Evolutionary conservation across 495 filamentous ascomycete genomes (phyloP), one percentile per base, ranked within the genome.

Genomic region (Trichoderma reesei): DNA sequence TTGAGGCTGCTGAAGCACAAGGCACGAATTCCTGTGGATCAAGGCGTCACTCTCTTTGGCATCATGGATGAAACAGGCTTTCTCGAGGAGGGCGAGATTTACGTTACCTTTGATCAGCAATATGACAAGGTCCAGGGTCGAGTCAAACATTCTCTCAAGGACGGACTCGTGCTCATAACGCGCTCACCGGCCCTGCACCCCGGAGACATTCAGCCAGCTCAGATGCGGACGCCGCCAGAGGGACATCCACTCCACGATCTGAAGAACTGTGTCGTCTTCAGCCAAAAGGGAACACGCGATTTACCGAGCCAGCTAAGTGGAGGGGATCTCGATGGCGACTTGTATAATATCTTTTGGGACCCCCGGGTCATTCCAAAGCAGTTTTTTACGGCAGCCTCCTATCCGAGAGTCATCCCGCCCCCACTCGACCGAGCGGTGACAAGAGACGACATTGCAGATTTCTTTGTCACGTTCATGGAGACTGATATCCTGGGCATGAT

Each of bases 291-390:
- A 0, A 56, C 68, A 3, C 81, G 90, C 36, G 90, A 92, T 69
- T 76, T 94, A 0, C 90, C 91, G 1, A 91, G 87, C 64, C 80
- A 85, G 68, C 80, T 94, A 0, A 85, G 85, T 36, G 90, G 91
- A 0, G 91, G 91, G 16, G 91, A 94, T 74, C 78, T 96, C 1
- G 91, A 96, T 66, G 91, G 90, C 0, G 90, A 92, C 72, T 71
- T 87, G 1, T 96, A 87, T 68, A 85, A 90, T 65, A 74, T 94
- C 62, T 87, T 93, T 42, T 90, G 80, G 75, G 88, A 92, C 63
- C 39, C 72, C 0, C 65, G 64, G 0, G 75, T 86, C 16, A 72
- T 76, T 8, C 73, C 80, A 0, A 31, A 66, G 1, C 65, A 64
- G 14, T 13, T 18, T 7, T 82, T 80, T 31, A 0, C 34, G 4